Conservation (phyloP, 176 grass and related monocot genomes). For the Olyra latifolia region DNA sequence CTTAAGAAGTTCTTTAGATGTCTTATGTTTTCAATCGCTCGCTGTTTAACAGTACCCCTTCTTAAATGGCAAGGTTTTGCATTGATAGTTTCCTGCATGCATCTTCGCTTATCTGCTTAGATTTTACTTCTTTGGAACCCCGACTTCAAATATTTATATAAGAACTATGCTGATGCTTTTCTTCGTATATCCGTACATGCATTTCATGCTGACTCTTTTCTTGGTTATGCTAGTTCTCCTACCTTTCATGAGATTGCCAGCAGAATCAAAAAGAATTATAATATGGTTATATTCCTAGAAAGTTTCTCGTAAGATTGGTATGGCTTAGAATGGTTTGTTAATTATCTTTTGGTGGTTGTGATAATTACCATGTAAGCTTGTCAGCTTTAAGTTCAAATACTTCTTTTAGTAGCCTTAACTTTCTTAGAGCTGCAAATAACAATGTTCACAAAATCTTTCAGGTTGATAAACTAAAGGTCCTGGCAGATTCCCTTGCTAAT, state of each 20-base stretch:
- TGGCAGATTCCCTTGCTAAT: slow-evolving; percentile 88
- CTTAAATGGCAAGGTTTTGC: neutral
- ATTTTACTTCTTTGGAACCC: neutral
- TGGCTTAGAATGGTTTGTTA: neutral
- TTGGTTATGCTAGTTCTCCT: neutral
- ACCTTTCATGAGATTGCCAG: slow-evolving; percentile 18
- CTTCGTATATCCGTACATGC: neutral
- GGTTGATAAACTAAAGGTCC: slow-evolving; percentile 93
- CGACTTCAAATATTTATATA: neutral
- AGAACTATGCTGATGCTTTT: neutral
- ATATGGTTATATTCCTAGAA: neutral
- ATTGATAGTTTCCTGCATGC: neutral
- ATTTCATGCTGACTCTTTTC: slow-evolving; percentile 1
- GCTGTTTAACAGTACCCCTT: neutral
- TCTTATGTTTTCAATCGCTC: neutral
- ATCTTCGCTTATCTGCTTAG: neutral
- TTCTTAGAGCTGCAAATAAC: slow-evolving; percentile 14
- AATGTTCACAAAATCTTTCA: slow-evolving; percentile 45
- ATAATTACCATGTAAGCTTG: slow-evolving; percentile 4
- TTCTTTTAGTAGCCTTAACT: neutral
- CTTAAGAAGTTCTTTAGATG: neutral
- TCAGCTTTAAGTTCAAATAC: slow-evolving; percentile 17
- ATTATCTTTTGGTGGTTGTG: slow-evolving; percentile 17
- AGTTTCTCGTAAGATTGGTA: slow-evolving; percentile 7
- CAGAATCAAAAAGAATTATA: neutral